A percentile compares a stretch with the other conserved stretches of the same genome.
phyloP scores from a whole-genome alignment of 2,329 filamentous ascomycete genomes.

The Paecilomyces variotii region DNA sequence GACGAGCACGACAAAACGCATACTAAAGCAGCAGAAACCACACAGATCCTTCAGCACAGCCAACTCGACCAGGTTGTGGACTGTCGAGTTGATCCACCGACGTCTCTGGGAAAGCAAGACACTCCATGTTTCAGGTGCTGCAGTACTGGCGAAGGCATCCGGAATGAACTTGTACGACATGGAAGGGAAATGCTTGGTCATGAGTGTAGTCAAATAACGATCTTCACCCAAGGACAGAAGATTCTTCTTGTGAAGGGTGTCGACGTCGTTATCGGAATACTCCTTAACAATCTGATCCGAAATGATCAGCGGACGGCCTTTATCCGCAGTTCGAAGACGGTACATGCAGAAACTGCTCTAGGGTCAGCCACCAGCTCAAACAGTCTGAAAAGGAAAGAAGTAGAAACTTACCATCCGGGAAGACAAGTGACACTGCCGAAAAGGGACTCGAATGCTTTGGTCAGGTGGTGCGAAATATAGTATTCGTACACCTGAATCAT shows the following conservation, averaged over 20 bases:
- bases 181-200: conserved; percentile 93
- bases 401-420: conserved; percentile 78
- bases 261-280: conserved; percentile 80
- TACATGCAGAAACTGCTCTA: conserved; percentile 90
- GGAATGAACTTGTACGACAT: conserved; percentile 97
- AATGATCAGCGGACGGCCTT: conserved; percentile 89
- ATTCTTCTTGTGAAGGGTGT: conserved; percentile 94
- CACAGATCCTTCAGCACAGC: conserved; percentile 88
- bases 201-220: conserved; percentile 92
- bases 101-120: conserved; percentile 95
- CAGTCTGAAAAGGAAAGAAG: neutral
- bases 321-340: conserved; percentile 84
- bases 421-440: conserved; percentile 98
- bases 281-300: conserved; percentile 80
- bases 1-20: conserved; percentile 93
- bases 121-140: conserved; percentile 87
- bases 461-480: conserved; percentile 94
- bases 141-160: conserved; percentile 87
- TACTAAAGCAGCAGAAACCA: conserved; percentile 97
- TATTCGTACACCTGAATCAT: conserved; percentile 99
- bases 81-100: conserved; percentile 98
- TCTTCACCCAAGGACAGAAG: conserved; percentile 88
- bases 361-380: conserved; percentile 28
- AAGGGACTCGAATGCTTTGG: conserved; percentile 95
- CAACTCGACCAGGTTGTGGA: conserved; percentile 90